phyloP scores from a whole-genome alignment of 352 stramenopile genomes.

The Blastocystis sp. region DNA sequence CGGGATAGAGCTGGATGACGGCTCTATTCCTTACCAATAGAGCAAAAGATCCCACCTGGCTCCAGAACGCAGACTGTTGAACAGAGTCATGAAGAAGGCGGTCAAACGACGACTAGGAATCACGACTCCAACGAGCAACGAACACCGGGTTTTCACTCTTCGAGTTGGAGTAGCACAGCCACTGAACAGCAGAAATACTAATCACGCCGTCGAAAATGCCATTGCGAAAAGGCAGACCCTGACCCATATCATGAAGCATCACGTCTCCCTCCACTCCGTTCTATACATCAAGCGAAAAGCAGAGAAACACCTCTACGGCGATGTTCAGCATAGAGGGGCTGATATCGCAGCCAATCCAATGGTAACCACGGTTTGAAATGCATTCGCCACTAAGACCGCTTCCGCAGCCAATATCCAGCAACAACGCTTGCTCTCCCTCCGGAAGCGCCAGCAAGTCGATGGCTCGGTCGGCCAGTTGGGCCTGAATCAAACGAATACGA shows the following conservation, averaged over 20 bases:
- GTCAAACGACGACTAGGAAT: constrained; percentile 64
- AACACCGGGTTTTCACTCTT: constrained; percentile 89
- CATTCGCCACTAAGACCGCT: constrained; percentile 87
- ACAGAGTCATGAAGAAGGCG: constrained; percentile 73
- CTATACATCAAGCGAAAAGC: constrained; percentile 65
- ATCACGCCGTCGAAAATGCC: constrained; percentile 97
- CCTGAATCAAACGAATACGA: constrained; percentile 87
- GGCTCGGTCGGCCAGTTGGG: constrained; percentile 89
- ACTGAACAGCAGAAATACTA: constrained; percentile 98
- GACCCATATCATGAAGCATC: constrained; percentile 92
- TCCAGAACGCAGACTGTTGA: constrained; percentile 76
- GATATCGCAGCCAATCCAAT: constrained; percentile 96
- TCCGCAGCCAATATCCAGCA: constrained; percentile 94
- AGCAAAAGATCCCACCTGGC: constrained; percentile 8
- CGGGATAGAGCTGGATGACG: constrained; percentile 97
- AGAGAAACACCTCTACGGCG: constrained; percentile 85
- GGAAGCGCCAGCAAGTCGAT: constrained; percentile 93
- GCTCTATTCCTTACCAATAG: constrained; percentile 76
- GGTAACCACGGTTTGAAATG: constrained; percentile 83
- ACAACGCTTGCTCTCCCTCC: constrained; percentile 80
- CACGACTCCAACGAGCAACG: constrained; percentile 91
- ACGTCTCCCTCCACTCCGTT: constrained; percentile 75
- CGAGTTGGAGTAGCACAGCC: constrained; percentile 98
- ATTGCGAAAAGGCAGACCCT: constrained; percentile 91
- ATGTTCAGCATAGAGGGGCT: constrained; percentile 96